Percentiles rank a stretch among this genome's conserved stretches.
Conservation (phyloP, 306 rosid species). For the Pyrus bretschneideri region DNA sequence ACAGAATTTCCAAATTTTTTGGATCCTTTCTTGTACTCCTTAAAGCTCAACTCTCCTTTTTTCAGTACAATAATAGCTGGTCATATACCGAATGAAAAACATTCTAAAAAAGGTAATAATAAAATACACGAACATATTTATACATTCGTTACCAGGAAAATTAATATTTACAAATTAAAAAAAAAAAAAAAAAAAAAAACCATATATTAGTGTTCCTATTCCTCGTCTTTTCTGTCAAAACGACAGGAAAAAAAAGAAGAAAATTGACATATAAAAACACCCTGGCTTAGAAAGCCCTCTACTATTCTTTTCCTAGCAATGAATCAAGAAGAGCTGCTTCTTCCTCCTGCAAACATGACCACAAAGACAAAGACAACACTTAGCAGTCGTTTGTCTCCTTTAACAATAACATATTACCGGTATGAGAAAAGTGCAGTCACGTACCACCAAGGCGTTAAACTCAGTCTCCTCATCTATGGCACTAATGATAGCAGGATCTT, state of each 20-base stretch:
- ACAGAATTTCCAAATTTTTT: too few species aligned
- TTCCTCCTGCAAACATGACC: conserved; percentile 58
- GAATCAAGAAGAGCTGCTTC: conserved; percentile 84
- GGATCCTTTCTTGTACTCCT: background rate
- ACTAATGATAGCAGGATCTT: conserved; percentile 68
- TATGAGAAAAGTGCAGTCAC: conserved; percentile 23
- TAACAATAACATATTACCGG: background rate
- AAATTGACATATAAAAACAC: background rate
- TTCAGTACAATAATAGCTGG: background rate
- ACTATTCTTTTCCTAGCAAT: conserved; percentile 56
- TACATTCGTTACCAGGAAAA: background rate
- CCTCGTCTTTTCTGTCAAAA: background rate
- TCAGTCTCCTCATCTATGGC: conserved; percentile 93
- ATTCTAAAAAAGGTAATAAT: background rate
- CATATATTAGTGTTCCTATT: background rate
- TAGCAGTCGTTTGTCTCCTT: conserved; percentile 4
- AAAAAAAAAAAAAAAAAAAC: too few species aligned
- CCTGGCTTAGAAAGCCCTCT: background rate
- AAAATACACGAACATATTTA: background rate
- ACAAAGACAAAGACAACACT: background rate
- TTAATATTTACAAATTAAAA: background rate
- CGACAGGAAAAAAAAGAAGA: background rate
- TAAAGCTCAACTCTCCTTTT: background rate
- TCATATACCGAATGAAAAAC: background rate
- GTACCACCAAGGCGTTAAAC: conserved; percentile 90